Base-by-base conservation (phyloP, 75 land plant species). In the Gnetum montanum region DNA sequence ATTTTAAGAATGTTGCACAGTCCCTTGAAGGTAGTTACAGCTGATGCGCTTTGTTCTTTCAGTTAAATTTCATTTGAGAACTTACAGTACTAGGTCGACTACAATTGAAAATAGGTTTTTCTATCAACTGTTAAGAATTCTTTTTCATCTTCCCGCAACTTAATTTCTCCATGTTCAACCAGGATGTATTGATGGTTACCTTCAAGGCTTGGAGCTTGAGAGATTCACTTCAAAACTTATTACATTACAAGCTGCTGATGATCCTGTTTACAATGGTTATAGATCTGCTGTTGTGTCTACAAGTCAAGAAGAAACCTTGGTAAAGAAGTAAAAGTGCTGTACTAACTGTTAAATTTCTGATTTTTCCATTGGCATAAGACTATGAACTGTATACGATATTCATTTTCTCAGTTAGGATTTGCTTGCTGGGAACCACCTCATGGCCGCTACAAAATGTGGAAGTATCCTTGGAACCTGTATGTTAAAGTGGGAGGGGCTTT, bases 341-440 rank as follows among this genome's bases (percentile, higher is more conserved):
- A 30, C 31, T 60, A 27, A 33, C 34, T 48, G 5, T 49, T 31
- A 19, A n/a, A 49, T 3, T 31, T 45, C n/a, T 2, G 28, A 10
- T 40, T 40, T 15, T 40, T 40, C 15, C 15, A 15, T 15, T 15
- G 10, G 10, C 10, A 40, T 40, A 40, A 10, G 10, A 40, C 28
- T 41, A 26, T 5, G 4, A 18, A 11, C 22, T 54, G 34, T 8
- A 25, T 4, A n/a, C n/a, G n/a, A n/a, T 28, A n/a, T n/a, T n/a
- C n/a, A n/a, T 7, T 7, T 36, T 11, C 56, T 52, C 67, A 87
- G 93, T n/a, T 67, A 49, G 69, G 73, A 4, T 88, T 88, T 77
- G 94, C 94, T 7, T 44, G 80, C 15, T 88, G 89, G 89, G 94
- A 88, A 65, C 89, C 90, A 37, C 94, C 94, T 30, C 94, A 88